A percentile compares a stretch with the other conserved stretches of the same genome.
Conservation (phyloP, 1,284 basidiomycete species). For the Puccinia triticina region DNA sequence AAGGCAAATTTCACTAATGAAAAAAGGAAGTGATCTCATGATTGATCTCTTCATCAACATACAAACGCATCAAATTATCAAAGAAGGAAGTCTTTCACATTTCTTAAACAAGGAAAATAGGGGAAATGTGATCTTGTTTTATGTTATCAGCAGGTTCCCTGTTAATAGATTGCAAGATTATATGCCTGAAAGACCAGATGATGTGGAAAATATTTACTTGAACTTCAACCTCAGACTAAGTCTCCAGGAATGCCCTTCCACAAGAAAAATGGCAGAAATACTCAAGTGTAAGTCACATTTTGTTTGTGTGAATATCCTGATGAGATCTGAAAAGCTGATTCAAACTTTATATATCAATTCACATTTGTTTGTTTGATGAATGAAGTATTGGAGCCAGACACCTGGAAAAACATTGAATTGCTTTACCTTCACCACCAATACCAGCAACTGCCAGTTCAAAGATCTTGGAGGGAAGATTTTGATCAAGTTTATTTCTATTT, state of each 20-base stretch:
- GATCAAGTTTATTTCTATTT: background rate
- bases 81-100: background rate
- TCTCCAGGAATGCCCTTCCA: background rate
- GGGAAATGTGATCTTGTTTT: background rate
- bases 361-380: background rate
- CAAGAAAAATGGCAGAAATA: background rate
- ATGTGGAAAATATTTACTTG: background rate
- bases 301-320: background rate
- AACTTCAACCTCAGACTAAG: background rate
- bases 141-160: background rate
- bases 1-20: background rate
- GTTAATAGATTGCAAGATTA: background rate
- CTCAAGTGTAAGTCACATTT: background rate
- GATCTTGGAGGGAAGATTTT: background rate
- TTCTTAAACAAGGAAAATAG: background rate
- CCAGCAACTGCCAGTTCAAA: background rate
- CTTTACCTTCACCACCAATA: background rate
- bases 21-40: background rate
- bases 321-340: background rate
- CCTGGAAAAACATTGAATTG: background rate
- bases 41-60: background rate
- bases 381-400: background rate
- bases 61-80: background rate
- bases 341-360: background rate
- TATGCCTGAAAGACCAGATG: too few relatives aligned